Evolutionary conservation across 2,329 filamentous ascomycete species (phyloP), one percentile per base, ranked within the genome.

Genomic region (Trichoderma pleuroti): DNA sequence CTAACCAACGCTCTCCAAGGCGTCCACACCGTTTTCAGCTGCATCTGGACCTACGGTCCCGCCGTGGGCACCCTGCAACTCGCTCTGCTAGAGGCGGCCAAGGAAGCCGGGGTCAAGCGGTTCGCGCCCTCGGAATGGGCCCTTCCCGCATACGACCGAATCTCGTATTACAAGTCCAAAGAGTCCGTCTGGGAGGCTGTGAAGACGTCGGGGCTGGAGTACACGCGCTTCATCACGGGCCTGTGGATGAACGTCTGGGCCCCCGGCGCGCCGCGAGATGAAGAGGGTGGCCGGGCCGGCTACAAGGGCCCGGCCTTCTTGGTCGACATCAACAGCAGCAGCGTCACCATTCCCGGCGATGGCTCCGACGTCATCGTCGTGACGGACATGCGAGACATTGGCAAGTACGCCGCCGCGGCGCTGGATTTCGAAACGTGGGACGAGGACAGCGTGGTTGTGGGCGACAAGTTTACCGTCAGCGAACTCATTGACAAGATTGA

Each of bases 231-330:
- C 64, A 56, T 62, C n/a, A 16, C 9, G 10, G 70, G 70, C 14
- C 3, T 71, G 10, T 71, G 70, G 70, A 21, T 71, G 64, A 71
- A 71, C 26, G n/a, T 54, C 18, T 71, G 70, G 70, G 70, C 54
- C 5, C 8, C 28, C 1, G 64, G 65, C 4, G 70, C 70, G 1
- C 64, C 64, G 5, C 21, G 21, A 7, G 56, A 68, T 5, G 60
- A 70, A 32, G 39, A 12, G 3, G 26, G 21, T 18, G 70, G 28
- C 1, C 32, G 52, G 7, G 14, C 70, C 14, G 70, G 70, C 14
- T 71, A 71, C 56, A 9, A 10, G 4, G 64, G 64, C 4, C 63
- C 54, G 14, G 16, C 64, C 0, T 57, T 71, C 3, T 24, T 68
- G 21, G 18, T 68, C 9, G 70, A 71, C 18, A 36, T 68, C 39